Evolutionary conservation across 257 asterid species (phyloP), one percentile per base, ranked within the genome.

Genomic region (Jasminum sambac): DNA sequence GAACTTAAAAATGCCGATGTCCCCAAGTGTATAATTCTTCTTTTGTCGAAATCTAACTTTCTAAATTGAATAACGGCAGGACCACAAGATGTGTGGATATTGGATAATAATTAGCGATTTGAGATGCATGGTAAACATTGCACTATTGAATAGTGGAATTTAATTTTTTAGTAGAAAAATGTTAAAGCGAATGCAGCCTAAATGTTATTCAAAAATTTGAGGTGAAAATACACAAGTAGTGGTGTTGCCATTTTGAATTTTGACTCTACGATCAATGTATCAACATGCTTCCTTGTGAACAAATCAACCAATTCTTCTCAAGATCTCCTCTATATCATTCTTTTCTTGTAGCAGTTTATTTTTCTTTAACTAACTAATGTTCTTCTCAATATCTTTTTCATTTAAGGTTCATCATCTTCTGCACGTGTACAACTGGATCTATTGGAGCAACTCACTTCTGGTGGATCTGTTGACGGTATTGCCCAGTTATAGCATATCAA

Each of bases 371-470:
- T 11, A 30, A 55, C 8, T 10, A 55, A 19, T 55, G 36, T 55
- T 55, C 62, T 21, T 55, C 23, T 16, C 21, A 23, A 19, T 21
- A 23, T 7, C 36, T 7, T 44, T 63, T 63, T 64, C 68, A 58
- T 66, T 38, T 46, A 67, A 89, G 94, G 92, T 58, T 75, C 94
- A 5, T 81, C 85, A 24, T 62, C 93, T 70, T 83, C 98, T 72
- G 88, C 96, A 68, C 90, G 88, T 40, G 55, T 77, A 5, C 97
- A 87, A 74, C 82, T 93, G 72, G 95, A 84, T 81, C 97, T 93
- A 77, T 77, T 90, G 87, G 90, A 90, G 16, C 91, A 87, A 65
- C 96, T 93, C 68, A 87, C 91, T 24, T 81, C 96, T 58, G 87
- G 89, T 57, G 65, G 84, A 68, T 66, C 82, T 17, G 84, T 64